These are phyloP conservation scores for Rhynchosporium agropyri DNA, from an alignment of 2,329 filamentous ascomycete species.

Conservation along the genomic window DNA sequence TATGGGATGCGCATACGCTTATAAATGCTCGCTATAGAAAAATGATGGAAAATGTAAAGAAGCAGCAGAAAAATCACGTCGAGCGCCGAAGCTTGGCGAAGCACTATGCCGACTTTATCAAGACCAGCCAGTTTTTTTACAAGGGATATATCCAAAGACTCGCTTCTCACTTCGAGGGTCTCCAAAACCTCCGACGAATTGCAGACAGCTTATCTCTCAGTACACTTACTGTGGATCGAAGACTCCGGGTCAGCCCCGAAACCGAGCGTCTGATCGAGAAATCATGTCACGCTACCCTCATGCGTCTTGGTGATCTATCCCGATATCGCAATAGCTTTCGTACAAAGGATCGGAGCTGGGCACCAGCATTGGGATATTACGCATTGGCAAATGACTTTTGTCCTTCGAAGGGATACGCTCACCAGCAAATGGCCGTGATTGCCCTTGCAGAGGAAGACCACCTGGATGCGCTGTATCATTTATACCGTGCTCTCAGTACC, in stretches of 20 bases:
- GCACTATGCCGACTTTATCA: conserved; percentile 82
- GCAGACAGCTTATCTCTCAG: conserved; percentile 39
- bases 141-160: conserved; percentile 80
- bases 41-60: conserved; percentile 59
- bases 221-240: conserved; percentile 35
- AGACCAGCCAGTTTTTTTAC: conserved; percentile 87
- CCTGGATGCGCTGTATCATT: conserved; percentile 83
- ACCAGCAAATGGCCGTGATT: conserved; percentile 90
- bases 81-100: conserved; percentile 78
- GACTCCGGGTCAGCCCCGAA: conserved; percentile 32
- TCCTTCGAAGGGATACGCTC: conserved; percentile 77
- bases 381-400: conserved; percentile 76
- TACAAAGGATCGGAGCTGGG: conserved; percentile 72
- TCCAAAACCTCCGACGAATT: conserved; percentile 40
- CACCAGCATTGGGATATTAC: conserved; percentile 82
- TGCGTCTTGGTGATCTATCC: conserved; percentile 86
- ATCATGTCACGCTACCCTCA: conserved; percentile 80
- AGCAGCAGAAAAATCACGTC: conserved; percentile 49
- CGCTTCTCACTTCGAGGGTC: conserved; percentile 56
- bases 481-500: conserved; percentile 81
- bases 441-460: conserved; percentile 77
- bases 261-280: conserved; percentile 56
- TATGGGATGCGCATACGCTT: conserved; percentile 79
- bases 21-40: conserved; percentile 80
- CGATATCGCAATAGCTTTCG: conserved; percentile 80